Conservation (phyloP, 2,329 filamentous ascomycete genomes). For the Phaeoacremonium minimum region DNA sequence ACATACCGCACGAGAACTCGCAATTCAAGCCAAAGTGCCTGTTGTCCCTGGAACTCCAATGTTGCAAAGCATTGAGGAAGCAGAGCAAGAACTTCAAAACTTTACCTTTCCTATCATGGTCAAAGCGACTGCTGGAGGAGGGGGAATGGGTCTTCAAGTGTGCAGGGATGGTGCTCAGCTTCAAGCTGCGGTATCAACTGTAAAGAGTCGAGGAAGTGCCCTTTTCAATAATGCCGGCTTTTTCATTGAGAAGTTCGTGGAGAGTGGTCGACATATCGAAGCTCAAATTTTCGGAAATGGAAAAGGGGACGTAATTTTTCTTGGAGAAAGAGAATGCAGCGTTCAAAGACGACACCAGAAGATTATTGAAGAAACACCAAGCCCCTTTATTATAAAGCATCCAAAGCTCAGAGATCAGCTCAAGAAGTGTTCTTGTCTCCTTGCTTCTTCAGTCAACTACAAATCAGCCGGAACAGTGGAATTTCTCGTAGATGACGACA, state of each 20-base stretch:
- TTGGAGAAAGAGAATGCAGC: background rate
- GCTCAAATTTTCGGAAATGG: background rate
- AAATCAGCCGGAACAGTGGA: conserved; percentile 23
- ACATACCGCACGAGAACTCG: conserved; percentile 49
- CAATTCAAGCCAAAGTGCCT: conserved; percentile 37
- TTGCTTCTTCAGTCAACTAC: conserved; percentile 9
- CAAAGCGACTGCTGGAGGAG: conserved; percentile 53
- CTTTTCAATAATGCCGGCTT: background rate
- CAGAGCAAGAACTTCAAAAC: background rate
- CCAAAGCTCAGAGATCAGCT: background rate
- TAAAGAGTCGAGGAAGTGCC: conserved; percentile 31
- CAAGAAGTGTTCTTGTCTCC: background rate
- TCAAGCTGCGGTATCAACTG: conserved; percentile 38
- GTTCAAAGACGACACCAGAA: background rate
- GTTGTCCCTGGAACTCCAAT: conserved; percentile 27
- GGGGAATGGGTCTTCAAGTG: conserved; percentile 57
- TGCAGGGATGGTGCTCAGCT: conserved; percentile 45
- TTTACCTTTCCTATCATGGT: conserved; percentile 37
- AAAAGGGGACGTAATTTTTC: background rate
- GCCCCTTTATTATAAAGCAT: background rate
- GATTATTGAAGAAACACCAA: background rate
- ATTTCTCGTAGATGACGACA: conserved; percentile 21
- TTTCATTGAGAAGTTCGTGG: background rate
- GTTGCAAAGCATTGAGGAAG: background rate
- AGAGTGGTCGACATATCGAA: background rate